phyloP scores from a whole-genome alignment of 1,284 basidiomycete genomes.

The Hortiboletus rubellus region DNA sequence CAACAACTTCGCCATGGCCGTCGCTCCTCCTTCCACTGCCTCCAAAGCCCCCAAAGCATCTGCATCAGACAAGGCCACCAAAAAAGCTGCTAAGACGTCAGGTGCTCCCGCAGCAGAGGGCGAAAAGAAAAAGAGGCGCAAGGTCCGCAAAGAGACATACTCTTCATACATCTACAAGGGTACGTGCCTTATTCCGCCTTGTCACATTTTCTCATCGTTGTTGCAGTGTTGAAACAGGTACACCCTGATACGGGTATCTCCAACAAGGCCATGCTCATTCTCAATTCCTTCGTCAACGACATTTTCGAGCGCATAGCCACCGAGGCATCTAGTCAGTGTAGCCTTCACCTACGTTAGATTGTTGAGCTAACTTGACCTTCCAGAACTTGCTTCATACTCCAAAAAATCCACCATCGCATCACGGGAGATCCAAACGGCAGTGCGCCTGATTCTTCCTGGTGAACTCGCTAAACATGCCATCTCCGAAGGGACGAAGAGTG shows the following conservation, averaged over 20 bases:
- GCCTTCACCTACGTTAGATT: no score
- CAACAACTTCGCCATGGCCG: slow-evolving; percentile 41
- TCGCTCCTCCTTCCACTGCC: slow-evolving; percentile 56
- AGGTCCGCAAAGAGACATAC: slow-evolving; percentile 88
- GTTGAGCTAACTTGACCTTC: neutral
- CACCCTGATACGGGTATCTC: slow-evolving; percentile 82
- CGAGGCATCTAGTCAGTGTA: slow-evolving; percentile 62
- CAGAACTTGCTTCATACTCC: slow-evolving; percentile 76
- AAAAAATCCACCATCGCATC: slow-evolving; percentile 83
- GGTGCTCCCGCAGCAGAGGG: slow-evolving; percentile 53
- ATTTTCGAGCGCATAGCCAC: slow-evolving; percentile 78
- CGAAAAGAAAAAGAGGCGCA: slow-evolving; percentile 90
- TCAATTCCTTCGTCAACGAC: slow-evolving; percentile 75
- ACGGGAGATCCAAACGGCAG: slow-evolving; percentile 79
- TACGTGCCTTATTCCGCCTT: slow-evolving; percentile 40
- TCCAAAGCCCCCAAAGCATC: slow-evolving; percentile 78
- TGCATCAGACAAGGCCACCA: slow-evolving; percentile 77
- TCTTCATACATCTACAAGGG: slow-evolving; percentile 95
- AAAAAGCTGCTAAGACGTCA: slow-evolving; percentile 77
- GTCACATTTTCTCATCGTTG: slow-evolving; percentile 41
- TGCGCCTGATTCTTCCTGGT: slow-evolving; percentile 76
- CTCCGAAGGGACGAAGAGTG: slow-evolving; percentile 74
- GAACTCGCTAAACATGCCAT: slow-evolving; percentile 68
- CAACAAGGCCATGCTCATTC: slow-evolving; percentile 81
- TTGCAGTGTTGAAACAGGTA: slow-evolving; percentile 65